A percentile compares a stretch with the other conserved stretches of the same genome.
phyloP scores from a whole-genome alignment of 2,329 filamentous ascomycete species.

The Fusarium zealandicum region DNA sequence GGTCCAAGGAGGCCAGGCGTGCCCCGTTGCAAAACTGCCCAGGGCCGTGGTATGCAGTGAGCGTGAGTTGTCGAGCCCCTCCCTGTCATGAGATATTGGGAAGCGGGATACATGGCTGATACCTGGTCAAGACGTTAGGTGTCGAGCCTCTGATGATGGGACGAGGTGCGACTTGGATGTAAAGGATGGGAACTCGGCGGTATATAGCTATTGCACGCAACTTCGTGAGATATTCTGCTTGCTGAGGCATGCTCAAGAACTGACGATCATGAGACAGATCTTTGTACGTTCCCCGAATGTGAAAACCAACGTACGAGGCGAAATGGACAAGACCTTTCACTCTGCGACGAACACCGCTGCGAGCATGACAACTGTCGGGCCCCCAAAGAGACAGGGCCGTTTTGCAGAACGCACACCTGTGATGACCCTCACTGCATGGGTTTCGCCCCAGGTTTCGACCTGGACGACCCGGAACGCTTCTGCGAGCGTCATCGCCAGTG shows the following conservation, averaged over 20 bases:
- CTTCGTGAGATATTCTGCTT: slow-evolving; percentile 28
- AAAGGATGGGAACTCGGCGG: slow-evolving; percentile 25
- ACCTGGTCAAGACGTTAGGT: slow-evolving; percentile 29
- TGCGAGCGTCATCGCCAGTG: slow-evolving; percentile 44
- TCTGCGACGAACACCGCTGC: slow-evolving; percentile 44
- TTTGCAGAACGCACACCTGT: slow-evolving; percentile 43
- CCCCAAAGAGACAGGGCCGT: slow-evolving; percentile 21
- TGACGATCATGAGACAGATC: slow-evolving; percentile 33
- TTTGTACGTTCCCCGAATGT: slow-evolving; percentile 40
- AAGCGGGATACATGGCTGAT: slow-evolving; percentile 8
- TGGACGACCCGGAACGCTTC: slow-evolving; percentile 31
- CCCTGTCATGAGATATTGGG: background rate
- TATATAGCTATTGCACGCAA: slow-evolving; percentile 36
- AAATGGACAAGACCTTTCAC: slow-evolving; percentile 32
- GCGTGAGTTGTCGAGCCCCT: slow-evolving; percentile 32
- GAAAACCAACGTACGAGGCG: slow-evolving; percentile 28
- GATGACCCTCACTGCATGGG: slow-evolving; percentile 36
- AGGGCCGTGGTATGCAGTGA: slow-evolving; percentile 33
- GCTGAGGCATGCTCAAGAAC: background rate
- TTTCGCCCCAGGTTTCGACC: slow-evolving; percentile 27
- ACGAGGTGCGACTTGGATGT: slow-evolving; percentile 32
- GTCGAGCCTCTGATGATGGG: slow-evolving; percentile 36
- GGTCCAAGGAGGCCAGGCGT: slow-evolving; percentile 33
- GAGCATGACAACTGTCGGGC: slow-evolving; percentile 32
- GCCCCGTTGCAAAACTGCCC: slow-evolving; percentile 33